Base-by-base conservation (phyloP, 257 asterid species). In the Nicotiana attenuata region DNA sequence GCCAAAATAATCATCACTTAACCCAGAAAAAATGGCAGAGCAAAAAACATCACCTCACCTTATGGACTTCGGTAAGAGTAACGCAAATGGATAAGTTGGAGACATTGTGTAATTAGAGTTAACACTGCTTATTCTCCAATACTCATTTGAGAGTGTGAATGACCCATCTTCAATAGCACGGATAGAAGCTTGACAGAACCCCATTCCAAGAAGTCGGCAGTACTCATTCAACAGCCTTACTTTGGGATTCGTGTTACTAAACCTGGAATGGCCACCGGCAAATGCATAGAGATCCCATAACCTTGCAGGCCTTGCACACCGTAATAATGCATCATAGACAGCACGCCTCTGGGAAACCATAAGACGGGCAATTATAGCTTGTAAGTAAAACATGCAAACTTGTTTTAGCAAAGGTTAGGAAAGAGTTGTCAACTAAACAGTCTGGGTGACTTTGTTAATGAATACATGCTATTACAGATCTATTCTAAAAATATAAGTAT, bases 251-350 rank as follows among this genome's bases (percentile, higher is more conserved):
- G 84, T 84, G 82, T 90, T 90, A 78, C 86, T 80, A 85, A 85
- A 89, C 90, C 87, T 87, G 76, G 96, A 92, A 35, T 91, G 92
- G 81, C 95, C 97, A 86, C 82, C 79, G 76, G 87, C 67, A 89
- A 96, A 96, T 69, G 97, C 96, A 90, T 91, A 96, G 68, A 96
- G 90, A 88, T 96, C 98, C 98, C 97, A 94, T 65, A 96, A 88
- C 87, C 91, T 91, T 83, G 92, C 81, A 26, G 95, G 97, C 90
- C 90, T 89, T 80, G 93, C 86, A 84, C 96, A 91, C 89, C 95
- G 90, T 82, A 88, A 66, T 81, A 95, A 86, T 68, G 98, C 97
- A 68, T 93, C 97, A 84, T 89, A 91, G 41, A 93, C 94, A 20
- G 92, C 96, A 82, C 97, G 97, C 92, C 99, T 90, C 99, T 95